phyloP scores from a whole-genome alignment of 2,329 filamentous ascomycete genomes.

The Ceratocystis ficicola region DNA sequence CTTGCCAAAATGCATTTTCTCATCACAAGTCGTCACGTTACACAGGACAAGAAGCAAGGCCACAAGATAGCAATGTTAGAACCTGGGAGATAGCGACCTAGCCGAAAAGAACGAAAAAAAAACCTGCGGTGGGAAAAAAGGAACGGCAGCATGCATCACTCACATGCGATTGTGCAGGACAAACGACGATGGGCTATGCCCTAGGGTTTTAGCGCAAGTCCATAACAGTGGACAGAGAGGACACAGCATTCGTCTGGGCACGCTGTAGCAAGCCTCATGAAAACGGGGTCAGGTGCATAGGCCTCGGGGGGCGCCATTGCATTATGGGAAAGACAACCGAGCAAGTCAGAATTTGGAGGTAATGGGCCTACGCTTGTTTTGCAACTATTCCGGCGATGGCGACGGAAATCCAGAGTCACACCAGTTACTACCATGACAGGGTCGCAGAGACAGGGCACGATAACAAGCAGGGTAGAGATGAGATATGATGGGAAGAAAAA shows the following conservation, averaged over 20 bases:
- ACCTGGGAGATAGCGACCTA: too few relatives aligned
- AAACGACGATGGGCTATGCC: background rate
- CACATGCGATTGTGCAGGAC: background rate
- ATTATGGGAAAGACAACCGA: background rate
- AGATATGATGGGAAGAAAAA: background rate
- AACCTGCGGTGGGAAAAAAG: background rate
- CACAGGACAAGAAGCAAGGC: background rate
- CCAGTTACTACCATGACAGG: background rate
- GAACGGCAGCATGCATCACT: background rate
- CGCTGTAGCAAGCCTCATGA: slow-evolving; percentile 3
- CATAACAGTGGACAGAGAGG: background rate
- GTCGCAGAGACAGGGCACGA: too few relatives aligned
- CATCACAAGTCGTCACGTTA: background rate
- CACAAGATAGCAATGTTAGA: background rate
- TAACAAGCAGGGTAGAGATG: too few relatives aligned
- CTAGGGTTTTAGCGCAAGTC: too few relatives aligned
- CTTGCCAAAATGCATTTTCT: background rate
- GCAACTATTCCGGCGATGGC: too few relatives aligned
- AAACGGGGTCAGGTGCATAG: background rate
- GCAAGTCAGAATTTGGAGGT: background rate
- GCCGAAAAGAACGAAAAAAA: background rate
- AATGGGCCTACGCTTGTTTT: too few relatives aligned
- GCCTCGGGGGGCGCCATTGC: background rate
- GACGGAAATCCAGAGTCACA: background rate
- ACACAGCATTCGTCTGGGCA: background rate